Percentiles rank a stretch among this genome's conserved stretches.
Evolutionary conservation across 2,329 filamentous ascomycete species (phyloP).

Genomic region (Penicillium sp.): DNA sequence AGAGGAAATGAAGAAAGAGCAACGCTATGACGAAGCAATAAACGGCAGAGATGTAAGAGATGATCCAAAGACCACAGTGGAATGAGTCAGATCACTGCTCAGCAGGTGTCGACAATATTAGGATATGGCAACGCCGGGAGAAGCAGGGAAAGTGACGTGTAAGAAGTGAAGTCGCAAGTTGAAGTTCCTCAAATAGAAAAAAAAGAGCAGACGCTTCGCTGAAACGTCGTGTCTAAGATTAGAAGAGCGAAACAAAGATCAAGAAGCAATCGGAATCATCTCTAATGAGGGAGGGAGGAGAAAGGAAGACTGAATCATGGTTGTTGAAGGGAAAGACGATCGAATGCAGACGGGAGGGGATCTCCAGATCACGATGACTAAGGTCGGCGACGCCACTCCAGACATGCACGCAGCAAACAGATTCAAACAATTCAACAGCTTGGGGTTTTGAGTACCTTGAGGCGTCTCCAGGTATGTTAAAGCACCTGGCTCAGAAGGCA

Average conservation of each 20-base stretch:
- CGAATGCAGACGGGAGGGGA: slow-evolving; percentile 9
- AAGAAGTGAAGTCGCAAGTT: slow-evolving; percentile 11
- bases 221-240: slow-evolving; percentile 8
- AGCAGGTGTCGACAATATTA: slow-evolving; percentile 36
- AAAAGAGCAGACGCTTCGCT: slow-evolving; percentile 9
- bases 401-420: slow-evolving; percentile 21
- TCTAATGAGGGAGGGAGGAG: slow-evolving; percentile 4
- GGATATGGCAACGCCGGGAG: slow-evolving; percentile 26
- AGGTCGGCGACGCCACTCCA: slow-evolving; percentile 20
- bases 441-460: slow-evolving; percentile 9
- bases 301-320: slow-evolving; percentile 6
- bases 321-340: slow-evolving; percentile 18
- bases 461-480: not conserved
- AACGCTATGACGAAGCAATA: slow-evolving; percentile 21
- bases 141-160: slow-evolving; percentile 17
- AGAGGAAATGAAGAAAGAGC: slow-evolving; percentile 25
- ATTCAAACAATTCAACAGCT: slow-evolving; percentile 14
- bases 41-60: slow-evolving; percentile 8
- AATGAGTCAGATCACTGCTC: slow-evolving; percentile 32
- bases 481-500: not conserved
- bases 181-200: slow-evolving; percentile 8
- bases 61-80: slow-evolving; percentile 22
- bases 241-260: not conserved
- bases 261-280: slow-evolving; percentile 6
- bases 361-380: slow-evolving; percentile 23